These are phyloP conservation scores for Cruciata laevipes DNA, from an alignment of 257 asterid genomes.

Conservation along the genomic window DNA sequence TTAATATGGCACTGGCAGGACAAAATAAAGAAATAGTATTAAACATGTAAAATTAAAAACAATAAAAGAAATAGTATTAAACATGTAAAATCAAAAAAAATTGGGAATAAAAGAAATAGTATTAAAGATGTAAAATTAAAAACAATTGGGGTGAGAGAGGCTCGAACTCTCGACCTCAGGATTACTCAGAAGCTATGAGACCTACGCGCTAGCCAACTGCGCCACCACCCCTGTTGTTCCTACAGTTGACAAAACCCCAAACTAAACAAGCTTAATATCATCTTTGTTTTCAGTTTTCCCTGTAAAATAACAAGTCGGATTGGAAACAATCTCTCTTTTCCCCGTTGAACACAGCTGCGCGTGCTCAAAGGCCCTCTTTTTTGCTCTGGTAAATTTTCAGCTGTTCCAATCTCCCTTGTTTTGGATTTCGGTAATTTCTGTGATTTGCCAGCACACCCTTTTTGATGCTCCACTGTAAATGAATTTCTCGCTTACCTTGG, in stretches of 20 bases:
- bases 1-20: too few relatives aligned
- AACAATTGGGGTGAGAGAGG: conserved; percentile 98
- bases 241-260: background rate
- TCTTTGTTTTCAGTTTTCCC: background rate
- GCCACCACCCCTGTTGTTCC: conserved; percentile 66
- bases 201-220: conserved; percentile 99
- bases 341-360: background rate
- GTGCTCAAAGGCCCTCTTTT: background rate
- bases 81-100: too few relatives aligned
- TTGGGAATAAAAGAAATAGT: too few relatives aligned
- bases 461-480: background rate
- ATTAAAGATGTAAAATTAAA: too few relatives aligned
- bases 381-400: background rate
- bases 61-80: too few relatives aligned
- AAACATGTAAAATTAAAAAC: too few relatives aligned
- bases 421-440: background rate
- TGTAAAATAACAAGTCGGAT: background rate
- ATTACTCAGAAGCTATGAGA: conserved; percentile 83
- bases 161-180: conserved; percentile 99
- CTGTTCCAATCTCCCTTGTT: background rate
- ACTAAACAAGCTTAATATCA: background rate
- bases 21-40: too few relatives aligned
- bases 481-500: background rate
- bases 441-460: background rate
- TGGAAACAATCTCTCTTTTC: background rate